These are phyloP conservation scores for Candida berthetii DNA, from an alignment of 805 yeast species.

Conservation along the genomic window DNA sequence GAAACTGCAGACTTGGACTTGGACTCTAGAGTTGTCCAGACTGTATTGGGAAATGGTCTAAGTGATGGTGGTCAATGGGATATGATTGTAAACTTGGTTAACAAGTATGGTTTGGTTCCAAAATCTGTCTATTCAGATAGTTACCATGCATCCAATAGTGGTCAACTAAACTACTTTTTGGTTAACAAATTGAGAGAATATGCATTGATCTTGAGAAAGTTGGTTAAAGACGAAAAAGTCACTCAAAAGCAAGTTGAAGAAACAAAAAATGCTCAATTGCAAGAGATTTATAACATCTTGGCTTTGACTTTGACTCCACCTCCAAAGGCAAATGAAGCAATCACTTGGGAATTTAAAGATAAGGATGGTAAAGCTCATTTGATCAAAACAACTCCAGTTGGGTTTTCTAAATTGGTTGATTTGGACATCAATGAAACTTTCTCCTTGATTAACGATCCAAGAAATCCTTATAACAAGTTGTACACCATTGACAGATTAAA, in stretches of 20 bases:
- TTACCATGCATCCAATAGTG: constrained; percentile 40
- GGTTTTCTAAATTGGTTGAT: constrained; percentile 52
- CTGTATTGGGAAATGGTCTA: constrained; percentile 57
- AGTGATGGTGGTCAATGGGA: constrained; percentile 86
- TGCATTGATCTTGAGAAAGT: constrained; percentile 57
- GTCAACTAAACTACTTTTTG: constrained; percentile 54
- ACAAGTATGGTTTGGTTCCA: constrained; percentile 81
- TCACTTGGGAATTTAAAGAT: constrained; percentile 70
- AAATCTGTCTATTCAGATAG: constrained; percentile 64
- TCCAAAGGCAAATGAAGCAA: constrained; percentile 59
- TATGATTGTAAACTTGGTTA: constrained; percentile 68
- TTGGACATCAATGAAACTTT: constrained; percentile 46
- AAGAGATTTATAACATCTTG: constrained; percentile 56
- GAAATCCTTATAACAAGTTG: constrained; percentile 58
- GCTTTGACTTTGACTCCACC: constrained; percentile 69
- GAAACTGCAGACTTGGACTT: constrained; percentile 59
- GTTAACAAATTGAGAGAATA: constrained; percentile 68
- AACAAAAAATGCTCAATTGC: constrained; percentile 42
- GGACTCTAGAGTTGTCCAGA: constrained; percentile 65
- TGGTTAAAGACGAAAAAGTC: constrained; percentile 32
- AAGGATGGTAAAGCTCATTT: constrained; percentile 47
- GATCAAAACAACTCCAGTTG: constrained; percentile 51
- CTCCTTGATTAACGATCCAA: constrained; percentile 74
- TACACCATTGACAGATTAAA: constrained; percentile 70
- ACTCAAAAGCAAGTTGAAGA: constrained; percentile 27